These are phyloP conservation scores for Candida methanosorbosa DNA, from an alignment of 805 yeast genomes.

Conservation along the genomic window DNA sequence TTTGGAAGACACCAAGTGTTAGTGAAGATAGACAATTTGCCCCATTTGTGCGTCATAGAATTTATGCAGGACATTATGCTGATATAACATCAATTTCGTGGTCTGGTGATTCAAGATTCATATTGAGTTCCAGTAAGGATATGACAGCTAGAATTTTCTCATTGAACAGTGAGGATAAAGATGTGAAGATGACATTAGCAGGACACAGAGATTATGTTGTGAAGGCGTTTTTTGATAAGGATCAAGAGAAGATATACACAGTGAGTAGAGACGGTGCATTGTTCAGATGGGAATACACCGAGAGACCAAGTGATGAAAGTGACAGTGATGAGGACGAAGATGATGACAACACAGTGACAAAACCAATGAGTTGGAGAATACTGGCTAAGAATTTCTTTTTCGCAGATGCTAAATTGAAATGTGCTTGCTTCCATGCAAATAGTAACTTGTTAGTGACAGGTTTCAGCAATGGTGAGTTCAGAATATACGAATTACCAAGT, in stretches of 20 bases:
- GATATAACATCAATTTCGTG: slow-evolving; percentile 74
- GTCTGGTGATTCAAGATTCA: slow-evolving; percentile 86
- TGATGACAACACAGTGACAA: slow-evolving; percentile 25
- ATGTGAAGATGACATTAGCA: slow-evolving; percentile 76
- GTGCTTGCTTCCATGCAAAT: slow-evolving; percentile 74
- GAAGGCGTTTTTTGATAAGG: slow-evolving; percentile 77
- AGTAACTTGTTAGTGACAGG: slow-evolving; percentile 80
- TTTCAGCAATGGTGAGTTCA: slow-evolving; percentile 81
- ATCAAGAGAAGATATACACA: slow-evolving; percentile 86
- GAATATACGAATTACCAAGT: slow-evolving; percentile 79
- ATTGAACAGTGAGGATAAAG: slow-evolving; percentile 56
- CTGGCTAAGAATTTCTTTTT: slow-evolving; percentile 68
- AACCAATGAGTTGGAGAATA: slow-evolving; percentile 70
- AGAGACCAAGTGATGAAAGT: slow-evolving; percentile 40
- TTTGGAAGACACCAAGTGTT: slow-evolving; percentile 85
- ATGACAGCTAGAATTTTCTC: slow-evolving; percentile 84
- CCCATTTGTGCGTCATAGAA: slow-evolving; percentile 85
- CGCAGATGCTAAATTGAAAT: slow-evolving; percentile 62
- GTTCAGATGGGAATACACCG: slow-evolving; percentile 82
- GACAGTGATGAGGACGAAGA: slow-evolving; percentile 34
- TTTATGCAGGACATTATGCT: slow-evolving; percentile 87
- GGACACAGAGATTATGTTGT: slow-evolving; percentile 91
- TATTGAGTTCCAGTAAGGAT: slow-evolving; percentile 82
- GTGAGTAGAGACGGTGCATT: slow-evolving; percentile 93
- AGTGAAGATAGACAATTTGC: slow-evolving; percentile 89